Evolutionary conservation across 208 protist species (phyloP).

Genomic region (Acanthamoeba sp.): DNA sequence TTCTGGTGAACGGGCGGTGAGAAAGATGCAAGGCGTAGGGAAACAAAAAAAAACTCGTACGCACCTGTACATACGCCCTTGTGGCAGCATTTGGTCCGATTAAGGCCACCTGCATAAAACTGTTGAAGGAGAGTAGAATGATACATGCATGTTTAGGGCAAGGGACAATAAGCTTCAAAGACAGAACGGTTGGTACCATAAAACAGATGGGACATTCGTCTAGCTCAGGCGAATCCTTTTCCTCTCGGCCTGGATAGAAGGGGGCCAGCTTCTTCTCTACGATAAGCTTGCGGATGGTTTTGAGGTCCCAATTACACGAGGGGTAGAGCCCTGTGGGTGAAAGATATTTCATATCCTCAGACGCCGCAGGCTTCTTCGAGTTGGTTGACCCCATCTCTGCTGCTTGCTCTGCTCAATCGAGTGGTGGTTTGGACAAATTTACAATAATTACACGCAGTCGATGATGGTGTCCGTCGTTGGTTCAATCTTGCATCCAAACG

Average conservation of each 20-base stretch:
- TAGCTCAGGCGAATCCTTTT: conserved; percentile 68
- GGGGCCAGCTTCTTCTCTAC: conserved; percentile 80
- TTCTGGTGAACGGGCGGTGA: conserved; percentile 48
- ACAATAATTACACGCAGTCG: too few relatives aligned
- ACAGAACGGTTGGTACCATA: conserved; percentile 56
- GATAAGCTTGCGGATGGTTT: conserved; percentile 78
- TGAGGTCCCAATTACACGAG: conserved; percentile 82
- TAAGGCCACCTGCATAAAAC: conserved; percentile 79
- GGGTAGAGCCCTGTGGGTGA: conserved; percentile 78
- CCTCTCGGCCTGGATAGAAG: conserved; percentile 66
- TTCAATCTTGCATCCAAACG: too few relatives aligned
- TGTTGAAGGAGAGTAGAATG: background rate
- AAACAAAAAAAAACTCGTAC: background rate
- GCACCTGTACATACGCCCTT: conserved; percentile 80
- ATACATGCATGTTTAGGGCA: background rate
- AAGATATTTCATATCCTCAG: conserved; percentile 40
- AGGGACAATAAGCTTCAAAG: background rate
- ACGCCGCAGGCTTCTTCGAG: background rate
- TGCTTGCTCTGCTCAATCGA: background rate
- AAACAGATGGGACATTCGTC: conserved; percentile 85
- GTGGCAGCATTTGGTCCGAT: conserved; percentile 82
- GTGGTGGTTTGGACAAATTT: background rate
- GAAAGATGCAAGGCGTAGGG: background rate
- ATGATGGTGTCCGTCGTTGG: too few relatives aligned
- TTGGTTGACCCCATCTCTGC: background rate